Evolutionary conservation across 306 rosid species (phyloP).

Genomic region (Pueraria montana): DNA sequence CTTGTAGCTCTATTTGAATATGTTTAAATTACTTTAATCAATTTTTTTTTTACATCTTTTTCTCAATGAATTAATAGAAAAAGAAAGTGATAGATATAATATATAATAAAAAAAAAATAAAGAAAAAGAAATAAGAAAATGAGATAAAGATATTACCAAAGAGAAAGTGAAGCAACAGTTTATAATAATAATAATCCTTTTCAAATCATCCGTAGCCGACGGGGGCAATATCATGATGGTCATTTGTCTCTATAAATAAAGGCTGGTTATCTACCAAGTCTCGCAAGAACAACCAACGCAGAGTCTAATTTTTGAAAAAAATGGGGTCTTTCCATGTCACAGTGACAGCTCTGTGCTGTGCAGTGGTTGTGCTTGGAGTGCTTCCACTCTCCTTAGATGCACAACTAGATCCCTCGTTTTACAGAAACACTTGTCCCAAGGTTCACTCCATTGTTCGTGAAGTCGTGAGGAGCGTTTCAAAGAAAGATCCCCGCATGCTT

Average conservation of each 20-base stretch:
- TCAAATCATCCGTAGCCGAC: background rate
- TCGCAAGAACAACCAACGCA: background rate
- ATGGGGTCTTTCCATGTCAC: background rate
- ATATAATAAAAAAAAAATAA: too few species aligned
- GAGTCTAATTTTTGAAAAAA: background rate
- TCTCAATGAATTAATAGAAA: too few species aligned
- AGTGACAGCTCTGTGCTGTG: slow-evolving; percentile 28
- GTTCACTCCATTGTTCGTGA: slow-evolving; percentile 30
- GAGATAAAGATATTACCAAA: too few species aligned
- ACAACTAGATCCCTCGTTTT: slow-evolving; percentile 52
- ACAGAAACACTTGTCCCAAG: slow-evolving; percentile 45
- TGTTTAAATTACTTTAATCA: too few species aligned
- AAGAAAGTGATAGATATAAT: too few species aligned
- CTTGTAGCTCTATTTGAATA: too few species aligned
- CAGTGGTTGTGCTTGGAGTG: slow-evolving; percentile 40
- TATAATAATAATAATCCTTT: too few species aligned
- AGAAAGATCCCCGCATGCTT: slow-evolving; percentile 48
- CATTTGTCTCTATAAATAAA: background rate
- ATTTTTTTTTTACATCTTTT: too few species aligned
- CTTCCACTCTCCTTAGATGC: slow-evolving; percentile 33
- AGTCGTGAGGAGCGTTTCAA: slow-evolving; percentile 24
- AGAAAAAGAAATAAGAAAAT: too few species aligned
- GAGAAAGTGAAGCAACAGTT: background rate
- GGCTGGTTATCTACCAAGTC: background rate
- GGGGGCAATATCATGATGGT: too few species aligned